These are phyloP conservation scores for Penicillium paneum DNA, from an alignment of 2,329 filamentous ascomycete species.

Conservation along the genomic window DNA sequence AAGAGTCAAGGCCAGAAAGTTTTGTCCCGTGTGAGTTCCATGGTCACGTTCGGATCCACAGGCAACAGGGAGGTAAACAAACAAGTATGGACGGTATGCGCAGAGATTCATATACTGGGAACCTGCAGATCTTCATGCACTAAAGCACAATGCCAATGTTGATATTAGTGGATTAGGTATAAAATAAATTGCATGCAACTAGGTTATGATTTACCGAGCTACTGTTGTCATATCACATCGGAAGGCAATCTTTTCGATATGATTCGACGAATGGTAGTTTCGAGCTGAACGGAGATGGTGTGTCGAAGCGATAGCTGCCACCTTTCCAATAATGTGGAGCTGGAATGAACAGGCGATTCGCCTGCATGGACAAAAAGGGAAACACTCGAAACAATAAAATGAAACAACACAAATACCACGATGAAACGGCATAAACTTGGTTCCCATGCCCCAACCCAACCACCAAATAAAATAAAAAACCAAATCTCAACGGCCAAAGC, in stretches of 20 bases:
- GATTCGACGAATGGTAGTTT: slow-evolving; percentile 2
- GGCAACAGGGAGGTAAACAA: background rate
- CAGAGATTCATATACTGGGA: background rate
- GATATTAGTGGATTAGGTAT: background rate
- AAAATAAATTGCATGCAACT: background rate
- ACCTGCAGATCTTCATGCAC: slow-evolving; percentile 1
- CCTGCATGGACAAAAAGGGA: background rate
- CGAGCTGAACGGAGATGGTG: background rate
- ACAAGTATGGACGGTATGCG: background rate
- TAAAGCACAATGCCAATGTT: slow-evolving; percentile 9
- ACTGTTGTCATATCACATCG: background rate
- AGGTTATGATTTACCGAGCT: background rate
- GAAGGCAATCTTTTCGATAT: background rate
- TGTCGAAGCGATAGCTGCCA: background rate
- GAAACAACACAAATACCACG: too few species aligned
- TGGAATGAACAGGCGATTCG: too few species aligned
- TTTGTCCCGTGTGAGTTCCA: slow-evolving; percentile 1
- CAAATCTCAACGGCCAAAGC: slow-evolving; percentile 2
- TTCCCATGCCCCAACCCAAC: background rate
- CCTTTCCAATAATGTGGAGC: background rate
- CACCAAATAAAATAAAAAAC: background rate
- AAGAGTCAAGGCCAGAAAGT: too few species aligned
- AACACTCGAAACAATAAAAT: background rate
- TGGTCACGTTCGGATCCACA: slow-evolving; percentile 1
- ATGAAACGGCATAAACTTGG: background rate